Conservation (phyloP, 805 yeast genomes). For the Vanderwaltozyma verrucispora region DNA sequence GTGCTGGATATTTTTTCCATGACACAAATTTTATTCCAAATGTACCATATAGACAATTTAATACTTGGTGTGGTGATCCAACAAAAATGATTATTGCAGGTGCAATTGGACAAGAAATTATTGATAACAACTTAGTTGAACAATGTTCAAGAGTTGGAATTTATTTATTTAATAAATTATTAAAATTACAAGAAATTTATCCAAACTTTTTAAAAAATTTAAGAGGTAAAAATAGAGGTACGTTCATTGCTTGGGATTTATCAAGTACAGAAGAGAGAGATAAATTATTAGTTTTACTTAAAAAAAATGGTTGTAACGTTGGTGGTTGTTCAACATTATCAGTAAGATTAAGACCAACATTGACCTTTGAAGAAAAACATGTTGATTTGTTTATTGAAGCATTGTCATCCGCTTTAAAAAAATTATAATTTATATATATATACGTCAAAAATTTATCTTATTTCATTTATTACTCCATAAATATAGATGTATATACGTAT, state of each 20-base stretch:
- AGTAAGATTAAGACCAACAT: slow-evolving; percentile 56
- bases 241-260: slow-evolving; percentile 58
- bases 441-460: too few relatives aligned
- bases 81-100: slow-evolving; percentile 55
- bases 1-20: slow-evolving; percentile 60
- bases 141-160: slow-evolving; percentile 44
- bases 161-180: slow-evolving; percentile 39
- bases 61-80: slow-evolving; percentile 75
- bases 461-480: too few relatives aligned
- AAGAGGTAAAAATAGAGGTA: slow-evolving; percentile 55
- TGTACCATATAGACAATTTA: slow-evolving; percentile 58
- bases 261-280: slow-evolving; percentile 36
- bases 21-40: slow-evolving; percentile 50
- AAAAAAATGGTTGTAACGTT: slow-evolving; percentile 47
- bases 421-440: slow-evolving; percentile 3
- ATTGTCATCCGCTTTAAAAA: slow-evolving; percentile 27
- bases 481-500: too few relatives aligned
- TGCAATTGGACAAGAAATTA: slow-evolving; percentile 46
- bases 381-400: slow-evolving; percentile 44
- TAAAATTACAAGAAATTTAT: slow-evolving; percentile 28
- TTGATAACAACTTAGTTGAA: slow-evolving; percentile 38
- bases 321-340: slow-evolving; percentile 58
- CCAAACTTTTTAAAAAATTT: slow-evolving; percentile 37
- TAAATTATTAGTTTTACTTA: slow-evolving; percentile 35
- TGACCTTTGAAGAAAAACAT: slow-evolving; percentile 51